Evolutionary conservation across 2,329 filamentous ascomycete genomes (phyloP).

Genomic region (Byssothecium circinans): DNA sequence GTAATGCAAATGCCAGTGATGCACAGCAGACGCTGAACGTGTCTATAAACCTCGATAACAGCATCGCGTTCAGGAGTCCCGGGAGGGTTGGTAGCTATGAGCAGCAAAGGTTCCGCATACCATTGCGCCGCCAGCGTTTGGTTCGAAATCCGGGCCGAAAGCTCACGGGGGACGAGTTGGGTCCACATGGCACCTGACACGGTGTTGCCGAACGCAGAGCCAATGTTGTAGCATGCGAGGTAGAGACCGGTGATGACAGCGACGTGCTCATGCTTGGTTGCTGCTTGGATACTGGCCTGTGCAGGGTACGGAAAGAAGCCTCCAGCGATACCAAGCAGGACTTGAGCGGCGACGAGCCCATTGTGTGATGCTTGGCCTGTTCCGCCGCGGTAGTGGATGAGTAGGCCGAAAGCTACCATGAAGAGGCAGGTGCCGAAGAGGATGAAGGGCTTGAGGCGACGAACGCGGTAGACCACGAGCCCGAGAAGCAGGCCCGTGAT

Average conservation of each 20-base stretch:
- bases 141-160: constrained; percentile 46
- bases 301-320: constrained; percentile 62
- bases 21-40: constrained; percentile 52
- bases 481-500: constrained; percentile 61
- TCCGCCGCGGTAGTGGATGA: constrained; percentile 65
- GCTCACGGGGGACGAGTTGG: constrained; percentile 50
- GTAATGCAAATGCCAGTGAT: constrained; percentile 55
- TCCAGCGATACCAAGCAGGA: constrained; percentile 64
- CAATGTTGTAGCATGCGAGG: constrained; percentile 65
- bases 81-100: constrained; percentile 43
- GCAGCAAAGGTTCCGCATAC: constrained; percentile 48
- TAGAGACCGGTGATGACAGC: constrained; percentile 67
- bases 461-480: constrained; percentile 57
- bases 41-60: constrained; percentile 49
- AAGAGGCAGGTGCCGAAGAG: constrained; percentile 62
- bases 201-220: constrained; percentile 61
- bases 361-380: constrained; percentile 47
- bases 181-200: constrained; percentile 66
- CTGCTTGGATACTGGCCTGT: constrained; percentile 55
- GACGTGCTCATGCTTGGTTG: constrained; percentile 57
- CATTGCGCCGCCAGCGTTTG: constrained; percentile 43
- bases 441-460: constrained; percentile 65
- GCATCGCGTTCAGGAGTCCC: constrained; percentile 50
- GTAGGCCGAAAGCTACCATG: constrained; percentile 65
- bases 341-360: constrained; percentile 64